Evolutionary conservation across 495 filamentous ascomycete genomes (phyloP).

Genomic region (Hyphodiscus hymeniophilus): DNA sequence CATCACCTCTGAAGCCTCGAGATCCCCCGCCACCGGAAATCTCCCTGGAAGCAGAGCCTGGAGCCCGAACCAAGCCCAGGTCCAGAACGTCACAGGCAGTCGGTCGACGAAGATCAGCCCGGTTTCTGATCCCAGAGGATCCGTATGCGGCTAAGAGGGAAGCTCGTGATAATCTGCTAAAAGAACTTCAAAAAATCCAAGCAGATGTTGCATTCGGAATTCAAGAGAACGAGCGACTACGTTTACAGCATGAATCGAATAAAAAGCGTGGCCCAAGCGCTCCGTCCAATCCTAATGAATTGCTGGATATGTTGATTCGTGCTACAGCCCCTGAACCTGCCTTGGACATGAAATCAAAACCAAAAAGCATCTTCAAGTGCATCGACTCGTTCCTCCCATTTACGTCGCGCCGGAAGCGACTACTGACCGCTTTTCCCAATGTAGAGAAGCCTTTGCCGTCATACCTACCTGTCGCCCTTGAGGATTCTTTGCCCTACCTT

Average conservation of each 20-base stretch:
- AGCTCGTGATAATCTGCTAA: slow-evolving; percentile 16
- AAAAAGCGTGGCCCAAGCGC: not conserved
- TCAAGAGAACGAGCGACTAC: slow-evolving; percentile 22
- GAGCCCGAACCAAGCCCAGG: not conserved
- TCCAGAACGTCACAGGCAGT: not conserved
- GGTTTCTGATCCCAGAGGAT: slow-evolving; percentile 17
- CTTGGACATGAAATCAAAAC: slow-evolving; percentile 25
- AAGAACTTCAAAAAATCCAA: slow-evolving; percentile 20
- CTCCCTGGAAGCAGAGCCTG: not conserved
- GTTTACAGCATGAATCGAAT: slow-evolving; percentile 8
- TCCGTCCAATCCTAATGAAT: slow-evolving; percentile 13
- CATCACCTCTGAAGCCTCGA: slow-evolving; percentile 27
- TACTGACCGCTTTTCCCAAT: slow-evolving; percentile 8
- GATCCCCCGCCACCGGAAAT: not conserved
- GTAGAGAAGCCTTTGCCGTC: slow-evolving; percentile 31
- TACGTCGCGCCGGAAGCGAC: slow-evolving; percentile 22
- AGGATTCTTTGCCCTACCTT: slow-evolving; percentile 48
- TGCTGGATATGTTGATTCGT: slow-evolving; percentile 9
- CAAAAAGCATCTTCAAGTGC: slow-evolving; percentile 26
- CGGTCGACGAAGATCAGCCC: slow-evolving; percentile 18
- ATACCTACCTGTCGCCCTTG: slow-evolving; percentile 44
- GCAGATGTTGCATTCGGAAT: slow-evolving; percentile 22
- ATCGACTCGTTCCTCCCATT: slow-evolving; percentile 44
- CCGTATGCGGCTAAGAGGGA: slow-evolving; percentile 17
- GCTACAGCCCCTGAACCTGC: slow-evolving; percentile 8